These are phyloP conservation scores for Calonectria honghensis DNA, from an alignment of 2,329 filamentous ascomycete species.

Conservation along the genomic window DNA sequence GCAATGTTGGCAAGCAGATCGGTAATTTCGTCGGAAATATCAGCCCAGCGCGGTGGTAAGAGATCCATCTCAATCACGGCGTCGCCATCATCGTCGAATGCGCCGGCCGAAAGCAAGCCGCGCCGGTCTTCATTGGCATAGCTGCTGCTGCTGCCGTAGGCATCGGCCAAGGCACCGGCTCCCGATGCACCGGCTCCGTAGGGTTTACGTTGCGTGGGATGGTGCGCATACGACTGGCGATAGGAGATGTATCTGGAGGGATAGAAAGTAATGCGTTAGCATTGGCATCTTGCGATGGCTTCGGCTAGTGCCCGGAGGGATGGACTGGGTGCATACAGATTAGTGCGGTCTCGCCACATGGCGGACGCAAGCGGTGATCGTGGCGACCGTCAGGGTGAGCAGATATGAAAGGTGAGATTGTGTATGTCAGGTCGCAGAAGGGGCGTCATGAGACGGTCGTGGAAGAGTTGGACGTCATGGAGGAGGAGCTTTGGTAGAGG, in stretches of 20 bases:
- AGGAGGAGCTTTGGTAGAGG: constrained; percentile 43
- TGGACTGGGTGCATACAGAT: constrained; percentile 80
- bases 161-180: constrained; percentile 75
- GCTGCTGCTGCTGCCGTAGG: constrained; percentile 69
- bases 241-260: constrained; percentile 90
- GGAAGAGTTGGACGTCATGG: constrained; percentile 51
- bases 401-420: constrained; percentile 38
- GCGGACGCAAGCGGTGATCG: constrained; percentile 70
- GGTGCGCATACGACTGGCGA: constrained; percentile 97
- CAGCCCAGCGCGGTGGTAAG: constrained; percentile 95
- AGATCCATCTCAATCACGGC: constrained; percentile 99
- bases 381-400: constrained; percentile 53
- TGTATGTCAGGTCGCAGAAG: constrained; percentile 40
- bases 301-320: constrained; percentile 16
- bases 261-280: constrained; percentile 35
- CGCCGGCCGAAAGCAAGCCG: constrained; percentile 87
- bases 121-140: constrained; percentile 74
- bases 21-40: constrained; percentile 94
- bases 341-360: constrained; percentile 99
- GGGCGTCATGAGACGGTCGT: constrained; percentile 53
- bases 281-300: constrained; percentile 31
- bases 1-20: constrained; percentile 88
- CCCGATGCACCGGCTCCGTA: constrained; percentile 72
- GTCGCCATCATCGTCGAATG: constrained; percentile 91
- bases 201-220: constrained; percentile 89